These are phyloP conservation scores for Phellopilus nigrolimitatus DNA, from an alignment of 1,284 basidiomycete genomes.

Conservation along the genomic window DNA sequence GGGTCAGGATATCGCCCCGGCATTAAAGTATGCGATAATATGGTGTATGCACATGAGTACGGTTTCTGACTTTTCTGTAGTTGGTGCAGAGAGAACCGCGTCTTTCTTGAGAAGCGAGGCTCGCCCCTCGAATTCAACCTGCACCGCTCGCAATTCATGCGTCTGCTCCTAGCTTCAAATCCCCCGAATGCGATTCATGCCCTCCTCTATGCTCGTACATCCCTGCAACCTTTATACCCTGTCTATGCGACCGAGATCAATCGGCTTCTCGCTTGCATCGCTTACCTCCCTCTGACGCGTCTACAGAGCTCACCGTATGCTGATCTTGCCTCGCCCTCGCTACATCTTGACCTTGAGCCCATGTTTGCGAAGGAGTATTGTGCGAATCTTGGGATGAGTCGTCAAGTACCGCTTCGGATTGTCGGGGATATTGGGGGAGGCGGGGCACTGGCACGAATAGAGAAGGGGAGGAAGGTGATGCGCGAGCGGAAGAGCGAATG, in stretches of 20 bases:
- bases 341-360: conserved; percentile 74
- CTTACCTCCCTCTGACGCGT: conserved; percentile 63
- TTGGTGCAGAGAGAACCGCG: conserved; percentile 68
- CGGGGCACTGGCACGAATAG: conserved; percentile 82
- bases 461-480: conserved; percentile 91
- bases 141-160: conserved; percentile 82
- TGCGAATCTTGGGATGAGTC: conserved; percentile 79
- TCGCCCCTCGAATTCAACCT: conserved; percentile 84
- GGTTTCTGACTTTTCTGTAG: conserved; percentile 35
- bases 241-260: conserved; percentile 65
- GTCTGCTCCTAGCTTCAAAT: conserved; percentile 57
- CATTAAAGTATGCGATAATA: conserved; percentile 56
- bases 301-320: conserved; percentile 70
- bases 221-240: conserved; percentile 64
- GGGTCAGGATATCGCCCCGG: conserved; percentile 63
- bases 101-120: conserved; percentile 60
- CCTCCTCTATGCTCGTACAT: conserved; percentile 68
- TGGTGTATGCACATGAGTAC: conserved; percentile 11
- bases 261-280: conserved; percentile 71
- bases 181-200: conserved; percentile 53
- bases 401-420: conserved; percentile 81
- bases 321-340: conserved; percentile 60
- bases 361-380: conserved; percentile 90
- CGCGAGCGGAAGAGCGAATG: conserved; percentile 87
- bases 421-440: conserved; percentile 89